Conservation (phyloP, 345 rosid genomes). For the Salix udensis region DNA sequence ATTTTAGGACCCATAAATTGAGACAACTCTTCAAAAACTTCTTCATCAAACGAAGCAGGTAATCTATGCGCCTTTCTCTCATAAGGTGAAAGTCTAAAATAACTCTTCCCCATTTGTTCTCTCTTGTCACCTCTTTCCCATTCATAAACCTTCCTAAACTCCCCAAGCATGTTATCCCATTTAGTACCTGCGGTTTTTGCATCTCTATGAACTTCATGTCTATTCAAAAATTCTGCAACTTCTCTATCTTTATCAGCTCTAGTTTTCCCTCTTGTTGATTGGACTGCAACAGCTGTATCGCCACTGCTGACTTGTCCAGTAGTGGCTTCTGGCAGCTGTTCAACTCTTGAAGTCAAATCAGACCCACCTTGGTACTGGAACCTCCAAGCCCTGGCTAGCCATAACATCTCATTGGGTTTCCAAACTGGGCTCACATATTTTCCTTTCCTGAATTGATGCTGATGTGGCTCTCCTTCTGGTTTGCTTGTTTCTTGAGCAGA, state of each 20-base stretch:
- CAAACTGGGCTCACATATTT: conserved; percentile 97
- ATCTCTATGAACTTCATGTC: conserved; percentile 77
- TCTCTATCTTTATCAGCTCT: conserved; percentile 92
- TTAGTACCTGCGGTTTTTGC: conserved; percentile 95
- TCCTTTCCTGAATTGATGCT: conserved; percentile 73
- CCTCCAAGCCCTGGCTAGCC: conserved; percentile 96
- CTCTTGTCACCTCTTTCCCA: conserved; percentile 86
- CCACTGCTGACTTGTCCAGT: conserved; percentile 16
- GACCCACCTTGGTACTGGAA: conserved; percentile 61
- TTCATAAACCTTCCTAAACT: conserved; percentile 86
- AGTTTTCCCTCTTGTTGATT: conserved; percentile 63
- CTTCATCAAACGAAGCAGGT: conserved; percentile 97
- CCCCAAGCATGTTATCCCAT: conserved; percentile 99
- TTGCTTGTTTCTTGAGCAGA: conserved; percentile 50
- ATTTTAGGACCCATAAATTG: conserved; percentile 87
- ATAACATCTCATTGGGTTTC: conserved; percentile 97
- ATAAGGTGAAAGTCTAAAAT: conserved; percentile 89
- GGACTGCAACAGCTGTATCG: conserved; percentile 17
- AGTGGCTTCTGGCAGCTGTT: conserved; percentile 12
- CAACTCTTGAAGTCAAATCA: conserved; percentile 33
- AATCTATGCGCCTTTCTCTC: conserved; percentile 77
- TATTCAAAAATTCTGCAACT: conserved; percentile 82
- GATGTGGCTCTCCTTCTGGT: conserved; percentile 45
- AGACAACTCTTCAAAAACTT: conserved; percentile 86
- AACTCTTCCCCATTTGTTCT: conserved; percentile 80